phyloP scores from a whole-genome alignment of 2,329 filamentous ascomycete species.

The Fusarium armeniacum region DNA sequence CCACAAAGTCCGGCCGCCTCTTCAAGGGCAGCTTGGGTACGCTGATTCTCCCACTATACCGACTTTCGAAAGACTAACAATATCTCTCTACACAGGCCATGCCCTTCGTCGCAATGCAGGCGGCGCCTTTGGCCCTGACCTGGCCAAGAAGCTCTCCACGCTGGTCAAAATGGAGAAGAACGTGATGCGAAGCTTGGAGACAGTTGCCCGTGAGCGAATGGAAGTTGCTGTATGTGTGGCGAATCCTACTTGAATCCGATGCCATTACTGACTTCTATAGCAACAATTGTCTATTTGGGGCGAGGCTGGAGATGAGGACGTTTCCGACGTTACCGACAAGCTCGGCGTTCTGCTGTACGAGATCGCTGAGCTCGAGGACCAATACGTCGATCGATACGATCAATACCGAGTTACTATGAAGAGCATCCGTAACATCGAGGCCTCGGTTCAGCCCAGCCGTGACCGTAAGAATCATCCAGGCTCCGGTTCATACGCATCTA shows the following conservation, averaged over 20 bases:
- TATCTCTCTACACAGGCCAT: conserved; percentile 64
- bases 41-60: conserved; percentile 51
- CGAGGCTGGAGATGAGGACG: conserved; percentile 94
- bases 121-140: conserved; percentile 84
- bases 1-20: conserved; percentile 90
- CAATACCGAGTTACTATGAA: conserved; percentile 99
- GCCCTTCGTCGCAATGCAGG: conserved; percentile 80
- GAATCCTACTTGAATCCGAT: too few species aligned
- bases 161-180: conserved; percentile 99
- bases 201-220: conserved; percentile 96
- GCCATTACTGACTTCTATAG: conserved; percentile 61
- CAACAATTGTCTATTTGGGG: conserved; percentile 99
- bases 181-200: conserved; percentile 97
- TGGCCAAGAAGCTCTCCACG: conserved; percentile 97
- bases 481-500: background rate
- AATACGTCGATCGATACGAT: conserved; percentile 98
- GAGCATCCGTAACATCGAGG: conserved; percentile 99
- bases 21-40: conserved; percentile 89
- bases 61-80: conserved; percentile 23
- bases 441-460: conserved; percentile 96
- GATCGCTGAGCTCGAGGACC: conserved; percentile 97
- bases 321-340: conserved; percentile 99
- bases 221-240: conserved; percentile 86
- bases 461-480: conserved; percentile 77
- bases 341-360: conserved; percentile 97